These are phyloP conservation scores for Thielaviopsis punctulata DNA, from an alignment of 2,329 filamentous ascomycete genomes.

Conservation along the genomic window DNA sequence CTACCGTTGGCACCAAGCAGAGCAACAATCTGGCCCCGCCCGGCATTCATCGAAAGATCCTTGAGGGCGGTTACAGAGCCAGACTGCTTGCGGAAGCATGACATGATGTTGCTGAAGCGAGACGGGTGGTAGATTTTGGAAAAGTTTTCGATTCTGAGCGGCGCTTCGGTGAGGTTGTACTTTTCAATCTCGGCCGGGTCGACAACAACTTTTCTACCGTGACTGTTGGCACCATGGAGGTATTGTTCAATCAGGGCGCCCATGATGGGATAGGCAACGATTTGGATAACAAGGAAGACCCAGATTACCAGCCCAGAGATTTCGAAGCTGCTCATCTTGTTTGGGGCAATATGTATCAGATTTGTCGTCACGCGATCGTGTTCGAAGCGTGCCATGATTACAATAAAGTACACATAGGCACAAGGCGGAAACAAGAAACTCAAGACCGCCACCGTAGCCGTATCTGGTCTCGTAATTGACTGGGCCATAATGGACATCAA, in stretches of 20 bases:
- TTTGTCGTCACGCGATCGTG: constrained; percentile 40
- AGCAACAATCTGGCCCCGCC: constrained; percentile 68
- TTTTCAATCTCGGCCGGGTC: constrained; percentile 13
- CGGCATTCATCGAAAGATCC: constrained; percentile 50
- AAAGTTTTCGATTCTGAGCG: constrained; percentile 55
- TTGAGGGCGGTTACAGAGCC: constrained; percentile 60
- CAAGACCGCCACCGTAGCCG: constrained; percentile 48
- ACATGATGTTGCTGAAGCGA: constrained; percentile 27
- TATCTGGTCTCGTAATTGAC: constrained; percentile 44
- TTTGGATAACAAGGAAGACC: constrained; percentile 62
- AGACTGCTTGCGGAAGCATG: constrained; percentile 7
- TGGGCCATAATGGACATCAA: constrained; percentile 71
- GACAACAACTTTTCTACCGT: constrained; percentile 36
- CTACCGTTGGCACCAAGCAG: constrained; percentile 78
- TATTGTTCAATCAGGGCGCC: constrained; percentile 56
- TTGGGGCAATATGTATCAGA: constrained; percentile 42
- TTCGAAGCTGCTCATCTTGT: constrained; percentile 38
- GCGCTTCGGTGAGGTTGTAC: constrained; percentile 18
- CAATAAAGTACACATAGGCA: constrained; percentile 69
- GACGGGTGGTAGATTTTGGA: constrained; percentile 56
- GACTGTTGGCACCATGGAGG: constrained; percentile 58
- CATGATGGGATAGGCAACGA: constrained; percentile 57
- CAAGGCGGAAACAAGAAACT: constrained; percentile 71
- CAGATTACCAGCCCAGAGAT: constrained; percentile 62
- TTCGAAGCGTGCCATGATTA: constrained; percentile 64